Conservation (phyloP, 371 early-diverging fungal species). For the Actinomortierella ambigua region DNA sequence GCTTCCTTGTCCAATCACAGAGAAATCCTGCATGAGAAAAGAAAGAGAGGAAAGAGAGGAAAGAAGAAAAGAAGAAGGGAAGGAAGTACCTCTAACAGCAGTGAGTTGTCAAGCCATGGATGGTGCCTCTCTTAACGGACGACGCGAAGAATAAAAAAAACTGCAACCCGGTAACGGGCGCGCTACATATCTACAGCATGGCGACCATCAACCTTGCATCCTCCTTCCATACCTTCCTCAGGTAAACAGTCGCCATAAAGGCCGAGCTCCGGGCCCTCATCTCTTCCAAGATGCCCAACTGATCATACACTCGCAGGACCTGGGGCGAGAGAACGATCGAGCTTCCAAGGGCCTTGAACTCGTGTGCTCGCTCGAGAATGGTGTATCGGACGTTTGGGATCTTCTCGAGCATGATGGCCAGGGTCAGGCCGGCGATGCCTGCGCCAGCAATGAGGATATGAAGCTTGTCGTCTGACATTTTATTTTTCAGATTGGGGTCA, state of each 20-base stretch:
- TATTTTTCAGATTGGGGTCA: too few relatives aligned
- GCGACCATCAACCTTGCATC: too few relatives aligned
- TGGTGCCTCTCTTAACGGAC: too few relatives aligned
- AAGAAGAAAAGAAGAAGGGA: too few relatives aligned
- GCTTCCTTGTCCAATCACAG: too few relatives aligned
- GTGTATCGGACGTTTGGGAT: conserved; percentile 19
- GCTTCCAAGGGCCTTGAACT: conserved; percentile 21
- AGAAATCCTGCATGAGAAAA: too few relatives aligned
- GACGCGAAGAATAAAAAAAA: too few relatives aligned
- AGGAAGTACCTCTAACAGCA: too few relatives aligned
- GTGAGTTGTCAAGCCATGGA: too few relatives aligned
- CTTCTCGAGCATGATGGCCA: conserved; percentile 34
- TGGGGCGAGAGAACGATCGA: conserved; percentile 33
- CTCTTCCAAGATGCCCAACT: conserved; percentile 24
- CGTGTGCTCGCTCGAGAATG: conserved; percentile 26
- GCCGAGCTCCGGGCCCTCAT: conserved; percentile 17
- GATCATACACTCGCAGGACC: conserved; percentile 32
- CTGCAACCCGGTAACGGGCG: too few relatives aligned
- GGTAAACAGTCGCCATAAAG: conserved; percentile 15
- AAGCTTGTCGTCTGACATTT: not conserved
- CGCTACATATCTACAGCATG: too few relatives aligned
- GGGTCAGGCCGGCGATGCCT: conserved; percentile 30
- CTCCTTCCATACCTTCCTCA: conserved; percentile 14
- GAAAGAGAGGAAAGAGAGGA: too few relatives aligned
- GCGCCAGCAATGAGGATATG: conserved; percentile 24